Percentiles rank a stretch among this genome's conserved stretches.
These are phyloP conservation scores for Acrocalymma vagum DNA, from an alignment of 2,329 filamentous ascomycete genomes.

Conservation along the genomic window DNA sequence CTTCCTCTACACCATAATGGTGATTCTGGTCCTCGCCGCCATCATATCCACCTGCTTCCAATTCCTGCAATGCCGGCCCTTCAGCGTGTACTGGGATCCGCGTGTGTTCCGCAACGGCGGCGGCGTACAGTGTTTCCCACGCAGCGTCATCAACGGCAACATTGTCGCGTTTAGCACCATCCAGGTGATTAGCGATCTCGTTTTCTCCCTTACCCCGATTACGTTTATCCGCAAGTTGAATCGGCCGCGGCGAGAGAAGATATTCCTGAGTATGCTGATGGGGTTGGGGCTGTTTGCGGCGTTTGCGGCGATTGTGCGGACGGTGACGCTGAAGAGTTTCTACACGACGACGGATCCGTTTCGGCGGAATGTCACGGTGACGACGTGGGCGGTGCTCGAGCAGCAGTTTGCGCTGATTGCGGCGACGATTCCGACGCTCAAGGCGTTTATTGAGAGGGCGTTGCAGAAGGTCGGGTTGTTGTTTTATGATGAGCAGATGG, in stretches of 20 bases:
- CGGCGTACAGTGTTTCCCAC: conserved; percentile 21
- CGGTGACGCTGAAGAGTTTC: conserved; percentile 23
- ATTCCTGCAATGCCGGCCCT: conserved; percentile 36
- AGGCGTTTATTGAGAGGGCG: conserved; percentile 24
- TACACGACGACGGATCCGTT: conserved; percentile 27
- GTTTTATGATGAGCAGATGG: conserved; percentile 27
- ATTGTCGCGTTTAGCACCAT: conserved; percentile 28
- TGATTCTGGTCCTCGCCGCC: conserved; percentile 21
- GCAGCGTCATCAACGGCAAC: conserved; percentile 27
- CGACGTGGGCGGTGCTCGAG: conserved; percentile 34
- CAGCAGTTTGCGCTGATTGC: conserved; percentile 35
- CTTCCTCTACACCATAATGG: conserved; percentile 28
- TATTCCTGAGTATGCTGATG: conserved; percentile 31
- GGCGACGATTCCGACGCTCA: conserved; percentile 36
- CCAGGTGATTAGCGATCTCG: conserved; percentile 25
- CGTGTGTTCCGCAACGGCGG: conserved; percentile 11
- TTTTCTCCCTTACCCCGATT: conserved; percentile 31
- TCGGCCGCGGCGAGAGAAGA: conserved; percentile 29
- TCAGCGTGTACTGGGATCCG: conserved; percentile 35
- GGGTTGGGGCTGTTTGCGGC: conserved; percentile 31
- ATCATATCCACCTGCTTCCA: conserved; percentile 29
- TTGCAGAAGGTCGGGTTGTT: conserved; percentile 20
- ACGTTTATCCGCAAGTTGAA: conserved; percentile 29
- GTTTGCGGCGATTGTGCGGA: conserved; percentile 29
- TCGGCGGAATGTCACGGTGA: conserved; percentile 24